phyloP scores from a whole-genome alignment of 2,329 filamentous ascomycete genomes.

The Colletotrichum spaethianum region DNA sequence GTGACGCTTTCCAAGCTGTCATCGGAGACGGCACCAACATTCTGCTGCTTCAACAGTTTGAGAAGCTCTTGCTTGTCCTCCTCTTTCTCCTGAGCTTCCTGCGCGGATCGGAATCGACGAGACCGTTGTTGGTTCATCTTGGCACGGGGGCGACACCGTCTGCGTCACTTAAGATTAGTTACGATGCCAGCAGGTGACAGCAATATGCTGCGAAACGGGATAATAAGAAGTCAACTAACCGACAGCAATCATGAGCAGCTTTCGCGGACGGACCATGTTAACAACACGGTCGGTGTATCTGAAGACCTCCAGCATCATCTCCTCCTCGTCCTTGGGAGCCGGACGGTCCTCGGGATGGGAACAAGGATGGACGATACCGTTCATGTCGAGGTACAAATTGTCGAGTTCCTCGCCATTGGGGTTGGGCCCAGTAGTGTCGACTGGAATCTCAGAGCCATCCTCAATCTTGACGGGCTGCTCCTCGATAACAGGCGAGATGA shows the following conservation, averaged over 20 bases:
- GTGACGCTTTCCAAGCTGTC: conserved; percentile 73
- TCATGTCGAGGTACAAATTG: conserved; percentile 99
- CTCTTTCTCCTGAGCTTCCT: conserved; percentile 95
- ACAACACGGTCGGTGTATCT: conserved; percentile 98
- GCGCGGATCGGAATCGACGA: conserved; percentile 92
- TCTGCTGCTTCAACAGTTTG: conserved; percentile 86
- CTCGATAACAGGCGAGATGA: conserved; percentile 92
- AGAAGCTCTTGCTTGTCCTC: conserved; percentile 90
- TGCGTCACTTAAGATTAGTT: conserved; percentile 50
- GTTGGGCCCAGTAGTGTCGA: conserved; percentile 88
- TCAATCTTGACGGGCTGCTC: conserved; percentile 83
- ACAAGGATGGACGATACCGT: conserved; percentile 98
- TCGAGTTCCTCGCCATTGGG: conserved; percentile 98
- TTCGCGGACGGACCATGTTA: conserved; percentile 97
- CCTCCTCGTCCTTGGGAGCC: conserved; percentile 92
- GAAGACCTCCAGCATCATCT: conserved; percentile 99
- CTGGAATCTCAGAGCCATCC: conserved; percentile 86
- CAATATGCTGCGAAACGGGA: neutral
- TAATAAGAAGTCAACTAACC: conserved; percentile 66
- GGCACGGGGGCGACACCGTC: conserved; percentile 95
- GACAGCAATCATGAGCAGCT: conserved; percentile 97
- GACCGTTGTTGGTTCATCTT: conserved; percentile 99
- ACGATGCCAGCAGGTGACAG: conserved; percentile 37
- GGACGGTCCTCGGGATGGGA: conserved; percentile 96
- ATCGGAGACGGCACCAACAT: conserved; percentile 73